phyloP scores from a whole-genome alignment of 805 yeast genomes.

The Starmerella khaoyaiensis region DNA sequence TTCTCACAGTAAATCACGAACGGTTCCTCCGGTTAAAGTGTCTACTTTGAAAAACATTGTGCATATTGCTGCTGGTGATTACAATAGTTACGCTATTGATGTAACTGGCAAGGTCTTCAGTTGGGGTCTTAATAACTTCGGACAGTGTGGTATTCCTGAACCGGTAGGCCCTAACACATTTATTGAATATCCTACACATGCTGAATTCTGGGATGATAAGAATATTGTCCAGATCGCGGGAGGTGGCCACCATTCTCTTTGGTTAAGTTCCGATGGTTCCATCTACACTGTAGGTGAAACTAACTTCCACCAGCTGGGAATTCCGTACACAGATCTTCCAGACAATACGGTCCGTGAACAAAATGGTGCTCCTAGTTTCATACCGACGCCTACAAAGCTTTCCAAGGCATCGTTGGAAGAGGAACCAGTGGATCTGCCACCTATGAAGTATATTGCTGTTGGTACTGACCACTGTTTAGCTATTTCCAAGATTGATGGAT shows the following conservation, averaged over 20 bases:
- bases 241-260: slow-evolving; percentile 89
- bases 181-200: slow-evolving; percentile 61
- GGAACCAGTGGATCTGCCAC: slow-evolving; percentile 35
- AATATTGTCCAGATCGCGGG: slow-evolving; percentile 52
- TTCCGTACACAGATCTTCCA: slow-evolving; percentile 53
- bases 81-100: slow-evolving; percentile 86
- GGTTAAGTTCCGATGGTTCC: slow-evolving; percentile 58
- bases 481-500: slow-evolving; percentile 59
- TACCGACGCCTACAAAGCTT: slow-evolving; percentile 72
- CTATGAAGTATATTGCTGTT: slow-evolving; percentile 47
- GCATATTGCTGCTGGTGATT: slow-evolving; percentile 84
- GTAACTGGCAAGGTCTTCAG: slow-evolving; percentile 55
- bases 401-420: slow-evolving; percentile 28
- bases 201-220: slow-evolving; percentile 48
- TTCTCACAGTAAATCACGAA: slow-evolving; percentile 41
- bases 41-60: slow-evolving; percentile 70
- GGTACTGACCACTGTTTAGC: slow-evolving; percentile 94
- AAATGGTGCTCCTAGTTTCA: slow-evolving; percentile 58
- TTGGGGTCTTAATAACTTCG: slow-evolving; percentile 96
- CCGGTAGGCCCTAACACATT: slow-evolving; percentile 52
- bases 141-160: slow-evolving; percentile 78
- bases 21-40: slow-evolving; percentile 38
- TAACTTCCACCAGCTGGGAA: slow-evolving; percentile 89
- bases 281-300: slow-evolving; percentile 79
- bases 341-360: slow-evolving; percentile 58